Conservation (phyloP, 495 filamentous ascomycete genomes). For the Rusavskia elegans region DNA sequence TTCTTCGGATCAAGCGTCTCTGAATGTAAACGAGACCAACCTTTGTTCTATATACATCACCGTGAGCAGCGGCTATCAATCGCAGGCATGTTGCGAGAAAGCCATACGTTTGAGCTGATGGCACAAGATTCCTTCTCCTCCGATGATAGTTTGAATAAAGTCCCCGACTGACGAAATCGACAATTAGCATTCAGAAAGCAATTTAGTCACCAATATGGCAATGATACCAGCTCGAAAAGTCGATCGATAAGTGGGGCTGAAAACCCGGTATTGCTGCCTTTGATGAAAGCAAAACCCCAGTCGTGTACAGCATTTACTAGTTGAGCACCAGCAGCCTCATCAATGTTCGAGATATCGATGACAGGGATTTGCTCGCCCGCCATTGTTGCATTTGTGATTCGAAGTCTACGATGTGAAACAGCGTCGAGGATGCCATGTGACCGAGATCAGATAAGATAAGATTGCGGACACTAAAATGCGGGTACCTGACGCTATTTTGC, state of each 20-base stretch:
- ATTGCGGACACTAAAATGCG: too few relatives aligned
- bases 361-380: constrained; percentile 41
- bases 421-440: too few relatives aligned
- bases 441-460: too few relatives aligned
- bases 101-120: constrained; percentile 48
- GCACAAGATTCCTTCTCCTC: constrained; percentile 58
- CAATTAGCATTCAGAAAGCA: neutral
- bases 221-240: constrained; percentile 56
- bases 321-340: constrained; percentile 43
- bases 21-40: constrained; percentile 78
- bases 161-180: constrained; percentile 39
- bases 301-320: constrained; percentile 66
- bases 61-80: too few relatives aligned
- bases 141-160: constrained; percentile 56
- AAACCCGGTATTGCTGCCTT: constrained; percentile 52
- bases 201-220: neutral
- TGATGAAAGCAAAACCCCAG: constrained; percentile 83
- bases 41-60: constrained; percentile 43
- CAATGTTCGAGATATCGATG: constrained; percentile 56
- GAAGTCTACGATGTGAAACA: too few relatives aligned
- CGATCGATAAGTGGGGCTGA: constrained; percentile 44
- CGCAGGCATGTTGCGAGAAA: too few relatives aligned
- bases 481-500: too few relatives aligned
- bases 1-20: constrained; percentile 76
- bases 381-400: neutral